A percentile compares a stretch with the other conserved stretches of the same genome.
Conservation (phyloP, 1,284 basidiomycete species). For the Ceratobasidium theobromae region DNA sequence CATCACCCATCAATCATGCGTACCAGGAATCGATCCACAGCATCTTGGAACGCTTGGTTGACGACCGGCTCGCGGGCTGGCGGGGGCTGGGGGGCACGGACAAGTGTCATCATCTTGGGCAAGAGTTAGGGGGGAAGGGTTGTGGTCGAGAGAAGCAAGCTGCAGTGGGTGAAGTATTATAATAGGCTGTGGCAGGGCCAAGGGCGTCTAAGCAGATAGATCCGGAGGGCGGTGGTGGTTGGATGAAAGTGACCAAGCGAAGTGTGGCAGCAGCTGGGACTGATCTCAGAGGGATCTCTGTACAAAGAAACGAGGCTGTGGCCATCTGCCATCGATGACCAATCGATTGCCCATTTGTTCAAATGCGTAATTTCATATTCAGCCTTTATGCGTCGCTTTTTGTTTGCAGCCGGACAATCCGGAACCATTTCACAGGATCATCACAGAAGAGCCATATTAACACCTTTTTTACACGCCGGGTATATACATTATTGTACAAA, state of each 20-base stretch:
- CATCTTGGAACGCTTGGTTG: conserved; percentile 57
- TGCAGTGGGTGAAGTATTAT: conserved; percentile 1
- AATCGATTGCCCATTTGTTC: conserved; percentile 1
- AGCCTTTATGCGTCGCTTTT: not conserved
- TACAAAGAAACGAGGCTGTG: conserved; percentile 28
- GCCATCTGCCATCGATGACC: conserved; percentile 11
- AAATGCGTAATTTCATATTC: conserved; percentile 19
- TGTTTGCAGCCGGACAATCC: not conserved
- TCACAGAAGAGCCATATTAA: conserved; percentile 13
- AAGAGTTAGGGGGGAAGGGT: not conserved
- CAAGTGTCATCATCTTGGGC: conserved; percentile 32
- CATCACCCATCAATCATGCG: conserved; percentile 5
- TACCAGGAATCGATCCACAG: conserved; percentile 56
- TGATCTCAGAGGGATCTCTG: not conserved
- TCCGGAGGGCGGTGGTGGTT: not conserved
- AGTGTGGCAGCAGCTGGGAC: not conserved
- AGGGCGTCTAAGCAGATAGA: conserved; percentile 9
- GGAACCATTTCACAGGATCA: not conserved
- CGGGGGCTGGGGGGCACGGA: conserved; percentile 26
- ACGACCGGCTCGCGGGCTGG: conserved; percentile 45
- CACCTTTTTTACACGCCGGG: not conserved
- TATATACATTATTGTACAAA: too few species aligned
- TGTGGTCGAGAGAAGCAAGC: not conserved
- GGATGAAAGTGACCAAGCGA: not conserved
- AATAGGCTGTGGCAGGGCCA: conserved; percentile 21